These are phyloP conservation scores for Fusarium sp. DNA, from an alignment of 2,329 filamentous ascomycete genomes.

Conservation along the genomic window DNA sequence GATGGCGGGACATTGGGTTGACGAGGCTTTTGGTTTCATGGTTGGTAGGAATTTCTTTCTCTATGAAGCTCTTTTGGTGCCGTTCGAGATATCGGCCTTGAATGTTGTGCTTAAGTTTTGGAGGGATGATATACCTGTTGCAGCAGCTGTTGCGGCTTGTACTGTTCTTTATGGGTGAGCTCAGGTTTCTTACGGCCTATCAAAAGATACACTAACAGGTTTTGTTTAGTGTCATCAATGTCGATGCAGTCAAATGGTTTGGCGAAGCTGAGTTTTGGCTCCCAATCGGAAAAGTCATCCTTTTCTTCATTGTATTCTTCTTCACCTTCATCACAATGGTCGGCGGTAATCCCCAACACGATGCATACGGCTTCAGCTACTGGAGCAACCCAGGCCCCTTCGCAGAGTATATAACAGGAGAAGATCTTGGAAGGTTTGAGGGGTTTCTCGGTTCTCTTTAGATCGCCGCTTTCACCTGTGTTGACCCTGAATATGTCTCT, in stretches of 20 bases:
- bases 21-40: no score
- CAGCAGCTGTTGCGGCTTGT: no score
- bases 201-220: no score
- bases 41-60: no score
- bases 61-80: no score
- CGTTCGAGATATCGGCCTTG: no score
- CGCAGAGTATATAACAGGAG: not conserved
- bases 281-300: not conserved
- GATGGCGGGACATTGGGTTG: no score
- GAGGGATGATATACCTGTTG: no score
- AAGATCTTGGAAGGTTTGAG: not conserved
- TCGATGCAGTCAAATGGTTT: not conserved
- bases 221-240: not conserved
- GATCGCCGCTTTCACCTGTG: not conserved
- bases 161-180: no score
- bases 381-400: not conserved
- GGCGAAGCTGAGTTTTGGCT: not conserved
- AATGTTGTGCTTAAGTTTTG: no score
- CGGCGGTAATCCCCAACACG: not conserved
- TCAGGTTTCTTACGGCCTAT: no score
- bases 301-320: not conserved
- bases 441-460: not conserved
- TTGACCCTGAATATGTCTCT: conserved; percentile 1
- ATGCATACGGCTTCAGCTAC: not conserved
- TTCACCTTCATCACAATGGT: not conserved